Percentiles rank a stretch among this genome's conserved stretches.
Conservation (phyloP, 1,284 basidiomycete species). For the Ustilago nuda region DNA sequence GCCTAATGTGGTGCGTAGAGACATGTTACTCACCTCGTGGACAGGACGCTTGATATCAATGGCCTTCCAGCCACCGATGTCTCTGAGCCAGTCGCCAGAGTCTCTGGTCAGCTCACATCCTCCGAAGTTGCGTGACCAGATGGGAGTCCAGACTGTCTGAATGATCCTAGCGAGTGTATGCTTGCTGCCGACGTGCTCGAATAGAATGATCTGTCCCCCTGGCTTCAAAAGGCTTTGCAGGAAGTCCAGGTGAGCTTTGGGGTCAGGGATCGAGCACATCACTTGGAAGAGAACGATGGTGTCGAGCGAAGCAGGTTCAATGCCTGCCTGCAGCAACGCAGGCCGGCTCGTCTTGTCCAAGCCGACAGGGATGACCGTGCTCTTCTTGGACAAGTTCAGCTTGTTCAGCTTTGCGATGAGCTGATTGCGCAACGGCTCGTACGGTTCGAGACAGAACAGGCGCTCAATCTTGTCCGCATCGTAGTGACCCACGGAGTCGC, state of each 20-base stretch:
- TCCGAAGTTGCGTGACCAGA: conserved; percentile 47
- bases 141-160: conserved; percentile 38
- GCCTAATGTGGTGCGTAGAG: not conserved
- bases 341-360: conserved; percentile 27
- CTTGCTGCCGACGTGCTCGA: conserved; percentile 57
- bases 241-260: conserved; percentile 48
- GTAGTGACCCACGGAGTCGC: conserved; percentile 51
- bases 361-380: conserved; percentile 40
- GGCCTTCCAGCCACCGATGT: conserved; percentile 52
- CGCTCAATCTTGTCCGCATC: conserved; percentile 36
- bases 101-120: conserved; percentile 53
- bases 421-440: conserved; percentile 34
- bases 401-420: conserved; percentile 18
- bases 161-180: conserved; percentile 30
- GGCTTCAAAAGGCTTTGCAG: conserved; percentile 51
- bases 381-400: conserved; percentile 26
- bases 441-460: conserved; percentile 52
- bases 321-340: conserved; percentile 17
- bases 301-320: conserved; percentile 47
- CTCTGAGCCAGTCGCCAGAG: conserved; percentile 34
- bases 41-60: conserved; percentile 43
- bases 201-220: conserved; percentile 57
- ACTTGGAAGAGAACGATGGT: conserved; percentile 62
- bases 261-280: conserved; percentile 54
- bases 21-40: conserved; percentile 24